Percentiles rank a stretch among this genome's conserved stretches.
phyloP scores from a whole-genome alignment of 139 green algal species.

The Chlorella sp. region DNA sequence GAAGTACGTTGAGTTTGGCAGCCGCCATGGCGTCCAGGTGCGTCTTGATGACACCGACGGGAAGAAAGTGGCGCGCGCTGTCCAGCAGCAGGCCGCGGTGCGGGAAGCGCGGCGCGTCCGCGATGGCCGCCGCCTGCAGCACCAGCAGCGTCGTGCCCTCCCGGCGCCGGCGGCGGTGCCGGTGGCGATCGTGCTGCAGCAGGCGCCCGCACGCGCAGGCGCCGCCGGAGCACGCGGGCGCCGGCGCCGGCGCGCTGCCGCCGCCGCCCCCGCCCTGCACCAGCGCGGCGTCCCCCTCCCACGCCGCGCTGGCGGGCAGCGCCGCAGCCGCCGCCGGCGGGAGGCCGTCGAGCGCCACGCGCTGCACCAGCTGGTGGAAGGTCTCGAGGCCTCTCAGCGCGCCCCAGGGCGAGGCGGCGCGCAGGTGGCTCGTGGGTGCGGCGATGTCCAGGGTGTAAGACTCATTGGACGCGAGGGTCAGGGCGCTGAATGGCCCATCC shows the following conservation, averaged over 20 bases:
- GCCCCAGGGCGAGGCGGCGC: constrained; percentile 47
- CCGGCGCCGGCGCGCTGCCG: not conserved
- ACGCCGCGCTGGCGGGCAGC: no score
- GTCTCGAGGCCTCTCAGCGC: constrained; percentile 59
- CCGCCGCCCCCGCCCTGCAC: not conserved
- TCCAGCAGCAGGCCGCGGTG: constrained; percentile 66
- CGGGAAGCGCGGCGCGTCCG: constrained; percentile 47
- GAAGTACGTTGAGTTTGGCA: constrained; percentile 65
- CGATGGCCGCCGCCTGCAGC: constrained; percentile 35
- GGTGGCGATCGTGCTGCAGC: not conserved
- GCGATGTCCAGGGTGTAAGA: constrained; percentile 48
- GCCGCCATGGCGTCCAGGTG: constrained; percentile 62
- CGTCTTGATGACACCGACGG: constrained; percentile 39
- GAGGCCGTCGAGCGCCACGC: no score
- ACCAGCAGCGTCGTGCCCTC: constrained; percentile 11
- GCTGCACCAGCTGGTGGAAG: constrained; percentile 55
- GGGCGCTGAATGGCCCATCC: no score
- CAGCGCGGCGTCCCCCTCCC: no score
- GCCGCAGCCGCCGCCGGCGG: no score
- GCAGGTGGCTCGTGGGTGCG: not conserved
- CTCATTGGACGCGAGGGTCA: constrained; percentile 49
- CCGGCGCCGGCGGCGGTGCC: constrained; percentile 20
- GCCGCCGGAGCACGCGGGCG: not conserved
- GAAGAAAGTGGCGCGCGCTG: constrained; percentile 61
- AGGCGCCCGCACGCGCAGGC: no score